phyloP scores from a whole-genome alignment of 768 basidiomycete genomes.

The Kwoniella shandongensis region DNA sequence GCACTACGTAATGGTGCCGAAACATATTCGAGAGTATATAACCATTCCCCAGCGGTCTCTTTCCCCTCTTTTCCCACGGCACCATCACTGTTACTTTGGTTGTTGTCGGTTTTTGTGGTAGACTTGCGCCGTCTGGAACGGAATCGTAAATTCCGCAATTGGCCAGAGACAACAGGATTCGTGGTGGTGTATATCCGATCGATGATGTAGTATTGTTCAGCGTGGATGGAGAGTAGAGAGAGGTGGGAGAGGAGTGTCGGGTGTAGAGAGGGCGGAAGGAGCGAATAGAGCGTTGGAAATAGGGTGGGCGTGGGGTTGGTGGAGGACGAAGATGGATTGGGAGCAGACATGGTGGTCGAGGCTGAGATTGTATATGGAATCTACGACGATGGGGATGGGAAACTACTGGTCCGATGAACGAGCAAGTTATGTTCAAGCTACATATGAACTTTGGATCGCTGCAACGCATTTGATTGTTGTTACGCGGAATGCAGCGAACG shows the following conservation, averaged over 20 bases:
- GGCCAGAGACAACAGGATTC: slow-evolving; percentile 30
- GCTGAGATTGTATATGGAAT: too few species aligned
- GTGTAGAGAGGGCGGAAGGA: slow-evolving; percentile 28
- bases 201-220: slow-evolving; percentile 16
- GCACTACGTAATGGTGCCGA: slow-evolving; percentile 22
- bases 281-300: slow-evolving; percentile 35
- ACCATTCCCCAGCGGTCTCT: slow-evolving; percentile 2
- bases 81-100: background rate
- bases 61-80: slow-evolving; percentile 5
- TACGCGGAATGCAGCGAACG: too few species aligned
- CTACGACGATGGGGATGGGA: too few species aligned
- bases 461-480: too few species aligned
- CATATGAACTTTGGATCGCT: too few species aligned
- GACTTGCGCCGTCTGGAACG: too few species aligned
- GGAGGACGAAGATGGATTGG: background rate
- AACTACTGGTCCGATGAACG: too few species aligned
- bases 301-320: slow-evolving; percentile 13
- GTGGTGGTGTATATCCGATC: slow-evolving; percentile 27
- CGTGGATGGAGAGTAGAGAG: slow-evolving; percentile 33
- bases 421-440: too few species aligned
- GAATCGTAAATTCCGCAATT: slow-evolving; percentile 28
- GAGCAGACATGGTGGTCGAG: too few species aligned
- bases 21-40: slow-evolving; percentile 30
- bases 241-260: slow-evolving; percentile 21
- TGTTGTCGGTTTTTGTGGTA: too few species aligned